Evolutionary conservation across 495 filamentous ascomycete species (phyloP), one percentile per base, ranked within the genome.

Genomic region (Margaritispora aquatica): DNA sequence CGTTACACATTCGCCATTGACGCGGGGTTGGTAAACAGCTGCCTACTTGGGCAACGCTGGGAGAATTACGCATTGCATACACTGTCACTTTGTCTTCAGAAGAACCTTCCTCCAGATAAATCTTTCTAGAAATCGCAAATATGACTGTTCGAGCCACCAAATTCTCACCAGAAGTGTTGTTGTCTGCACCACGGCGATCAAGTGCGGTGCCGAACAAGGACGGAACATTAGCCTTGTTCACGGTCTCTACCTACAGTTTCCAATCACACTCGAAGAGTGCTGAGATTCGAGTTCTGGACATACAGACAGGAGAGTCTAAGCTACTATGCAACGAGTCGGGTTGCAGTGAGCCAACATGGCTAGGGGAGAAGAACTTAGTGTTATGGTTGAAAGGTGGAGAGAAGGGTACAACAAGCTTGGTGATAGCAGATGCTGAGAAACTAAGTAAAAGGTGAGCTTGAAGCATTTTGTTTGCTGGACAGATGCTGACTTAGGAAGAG

Each of bases 151-250:
- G 79, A 63, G 80, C 84, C 5, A 81, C 81, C 67, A 86, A 85
- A 64, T 89, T 91, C 71, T 89, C 84, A 0, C 87, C 88, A 5
- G 83, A 90, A 83, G 87, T 92, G 36, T 81, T 97, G 55, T 83
- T 97, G 65, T 85, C 85, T 65, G 90, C 91, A 15, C 90, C 93
- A 26, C 84, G 93, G 31, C 84, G 93, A 41, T 89, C 88, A 44
- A 68, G 84, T 21, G 92, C 87, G 23, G 71, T 86, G 15, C 91
- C 93, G 26, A 96, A 94, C 69, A 65, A 80, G 5, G 75, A 81
- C 31, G 90, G 88, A 5, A 88, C 78, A 15, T 74, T 82, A 44
- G 84, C 86, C 20, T 74, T 93, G 11, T 94, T 88, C 65, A 86
- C 85, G 44, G 82, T 72, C 0, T 88, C 88, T 0, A 84, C 85